These are phyloP conservation scores for Xerocomus amazonicus DNA, from an alignment of 1,284 basidiomycete genomes.

Conservation along the genomic window DNA sequence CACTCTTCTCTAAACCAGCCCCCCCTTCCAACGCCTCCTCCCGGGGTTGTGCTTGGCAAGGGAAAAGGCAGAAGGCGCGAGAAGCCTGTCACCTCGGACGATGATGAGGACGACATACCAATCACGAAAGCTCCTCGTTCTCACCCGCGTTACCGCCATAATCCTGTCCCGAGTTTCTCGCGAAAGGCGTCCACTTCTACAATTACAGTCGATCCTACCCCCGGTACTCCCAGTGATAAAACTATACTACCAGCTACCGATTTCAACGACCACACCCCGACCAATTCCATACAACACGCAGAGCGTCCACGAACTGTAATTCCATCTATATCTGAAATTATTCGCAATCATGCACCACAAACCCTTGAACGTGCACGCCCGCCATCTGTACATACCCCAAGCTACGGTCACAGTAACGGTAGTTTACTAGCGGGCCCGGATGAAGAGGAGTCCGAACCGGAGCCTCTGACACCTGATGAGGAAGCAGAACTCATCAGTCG, in stretches of 20 bases:
- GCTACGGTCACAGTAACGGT: constrained; percentile 46
- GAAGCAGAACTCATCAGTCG: constrained; percentile 64
- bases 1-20: constrained; percentile 75
- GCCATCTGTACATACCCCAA: constrained; percentile 43
- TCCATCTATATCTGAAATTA: constrained; percentile 82
- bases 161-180: constrained; percentile 34
- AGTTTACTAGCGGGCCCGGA: constrained; percentile 40
- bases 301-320: constrained; percentile 41
- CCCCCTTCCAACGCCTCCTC: constrained; percentile 74
- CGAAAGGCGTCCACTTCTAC: constrained; percentile 43
- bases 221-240: constrained; percentile 19
- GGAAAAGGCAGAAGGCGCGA: constrained; percentile 46
- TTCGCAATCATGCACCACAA: constrained; percentile 64
- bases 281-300: constrained; percentile 18
- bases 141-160: constrained; percentile 39
- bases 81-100: constrained; percentile 34
- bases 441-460: constrained; percentile 49
- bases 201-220: constrained; percentile 29
- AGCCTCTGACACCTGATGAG: constrained; percentile 47
- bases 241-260: constrained; percentile 11
- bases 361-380: constrained; percentile 46
- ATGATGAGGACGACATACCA: constrained; percentile 44
- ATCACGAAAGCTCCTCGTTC: constrained; percentile 30
- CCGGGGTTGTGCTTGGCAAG: constrained; percentile 70
- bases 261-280: constrained; percentile 15